Conservation (phyloP, 2,329 filamentous ascomycete genomes). For the Fusarium mundagurra region DNA sequence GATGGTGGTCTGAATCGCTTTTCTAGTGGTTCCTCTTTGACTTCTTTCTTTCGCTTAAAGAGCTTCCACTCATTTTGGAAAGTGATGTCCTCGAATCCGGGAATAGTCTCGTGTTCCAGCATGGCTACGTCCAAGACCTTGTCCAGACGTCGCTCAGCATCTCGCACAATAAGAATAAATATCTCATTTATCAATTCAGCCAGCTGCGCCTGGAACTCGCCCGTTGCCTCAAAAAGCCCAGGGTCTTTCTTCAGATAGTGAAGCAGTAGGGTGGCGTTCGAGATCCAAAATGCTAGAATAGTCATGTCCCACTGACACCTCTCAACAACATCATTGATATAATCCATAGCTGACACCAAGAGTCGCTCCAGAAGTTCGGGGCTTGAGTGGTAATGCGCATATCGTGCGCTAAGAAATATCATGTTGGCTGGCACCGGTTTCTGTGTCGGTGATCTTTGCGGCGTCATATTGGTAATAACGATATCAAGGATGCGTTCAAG, state of each 20-base stretch:
- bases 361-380: constrained; percentile 83
- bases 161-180: constrained; percentile 95
- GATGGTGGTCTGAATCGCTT: constrained; percentile 93
- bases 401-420: constrained; percentile 92
- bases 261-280: constrained; percentile 92
- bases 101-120: constrained; percentile 97
- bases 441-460: constrained; percentile 93
- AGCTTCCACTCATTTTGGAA: constrained; percentile 99
- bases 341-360: constrained; percentile 87
- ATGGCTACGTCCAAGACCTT: constrained; percentile 94
- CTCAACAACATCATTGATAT: constrained; percentile 97
- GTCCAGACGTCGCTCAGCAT: constrained; percentile 94
- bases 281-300: constrained; percentile 98
- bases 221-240: constrained; percentile 81
- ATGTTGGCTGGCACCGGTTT: constrained; percentile 98
- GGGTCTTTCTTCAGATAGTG: constrained; percentile 97
- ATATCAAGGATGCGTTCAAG: constrained; percentile 92
- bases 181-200: constrained; percentile 97
- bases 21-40: constrained; percentile 89
- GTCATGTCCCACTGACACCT: constrained; percentile 99
- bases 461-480: constrained; percentile 97
- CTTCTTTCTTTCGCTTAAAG: constrained; percentile 89
- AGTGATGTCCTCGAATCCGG: constrained; percentile 93
- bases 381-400: constrained; percentile 96
- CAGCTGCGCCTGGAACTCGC: constrained; percentile 91